Evolutionary conservation across 2,329 filamentous ascomycete species (phyloP).

Genomic region (Sporothrix brunneoviolacea): DNA sequence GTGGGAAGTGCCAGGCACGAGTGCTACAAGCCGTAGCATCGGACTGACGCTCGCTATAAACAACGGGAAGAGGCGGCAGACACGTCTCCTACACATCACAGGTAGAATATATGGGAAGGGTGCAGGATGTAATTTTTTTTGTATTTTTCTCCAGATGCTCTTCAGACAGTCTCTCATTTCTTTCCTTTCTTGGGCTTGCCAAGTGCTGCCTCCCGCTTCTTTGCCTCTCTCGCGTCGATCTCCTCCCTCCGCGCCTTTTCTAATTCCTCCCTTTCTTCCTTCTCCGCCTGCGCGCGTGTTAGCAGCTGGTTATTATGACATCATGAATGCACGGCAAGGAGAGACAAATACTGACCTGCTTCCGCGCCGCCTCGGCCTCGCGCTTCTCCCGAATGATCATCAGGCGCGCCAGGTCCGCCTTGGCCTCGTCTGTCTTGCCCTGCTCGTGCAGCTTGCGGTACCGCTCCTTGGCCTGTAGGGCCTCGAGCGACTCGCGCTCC

Average conservation of each 20-base stretch:
- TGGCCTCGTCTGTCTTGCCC: constrained; percentile 94
- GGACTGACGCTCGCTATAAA: too few relatives aligned
- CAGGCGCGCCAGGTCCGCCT: constrained; percentile 79
- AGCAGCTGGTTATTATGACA: not conserved
- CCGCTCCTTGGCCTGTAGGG: constrained; percentile 78
- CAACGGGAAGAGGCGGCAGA: too few relatives aligned
- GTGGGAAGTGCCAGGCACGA: too few relatives aligned
- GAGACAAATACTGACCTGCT: constrained; percentile 73
- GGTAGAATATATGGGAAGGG: too few relatives aligned
- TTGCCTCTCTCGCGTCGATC: constrained; percentile 49
- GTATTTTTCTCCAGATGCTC: too few relatives aligned
- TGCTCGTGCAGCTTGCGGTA: constrained; percentile 89
- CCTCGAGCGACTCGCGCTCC: constrained; percentile 71
- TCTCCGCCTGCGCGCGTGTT: constrained; percentile 42
- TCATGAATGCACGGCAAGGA: not conserved
- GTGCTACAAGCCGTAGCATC: too few relatives aligned
- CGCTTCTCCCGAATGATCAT: constrained; percentile 78
- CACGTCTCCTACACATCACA: too few relatives aligned
- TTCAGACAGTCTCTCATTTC: constrained; percentile 27
- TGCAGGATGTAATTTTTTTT: too few relatives aligned
- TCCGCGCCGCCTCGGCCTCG: constrained; percentile 73
- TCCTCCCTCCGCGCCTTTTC: constrained; percentile 43
- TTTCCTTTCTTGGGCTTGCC: constrained; percentile 44
- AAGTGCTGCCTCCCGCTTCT: constrained; percentile 47
- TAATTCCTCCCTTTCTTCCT: constrained; percentile 48